A percentile compares a stretch with the other conserved stretches of the same genome.
Evolutionary conservation across 2,329 filamentous ascomycete genomes (phyloP).

Genomic region (Talaromyces albobiverticillius): DNA sequence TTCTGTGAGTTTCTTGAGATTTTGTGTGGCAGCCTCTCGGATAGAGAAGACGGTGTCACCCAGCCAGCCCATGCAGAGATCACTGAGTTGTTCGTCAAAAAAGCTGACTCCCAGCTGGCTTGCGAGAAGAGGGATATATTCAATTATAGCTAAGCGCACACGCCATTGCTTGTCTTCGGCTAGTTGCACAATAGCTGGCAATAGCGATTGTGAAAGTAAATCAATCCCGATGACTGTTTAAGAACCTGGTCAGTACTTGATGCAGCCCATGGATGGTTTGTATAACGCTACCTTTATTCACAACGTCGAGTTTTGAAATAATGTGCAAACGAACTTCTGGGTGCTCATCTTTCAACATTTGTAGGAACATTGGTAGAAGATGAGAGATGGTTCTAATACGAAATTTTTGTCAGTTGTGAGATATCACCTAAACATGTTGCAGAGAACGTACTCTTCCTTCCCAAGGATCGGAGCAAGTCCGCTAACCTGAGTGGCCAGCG

Average conservation of each 20-base stretch:
- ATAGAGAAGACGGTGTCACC: conserved; percentile 99
- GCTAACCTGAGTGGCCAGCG: conserved; percentile 94
- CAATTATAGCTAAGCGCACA: conserved; percentile 94
- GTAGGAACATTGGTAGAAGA: conserved; percentile 95
- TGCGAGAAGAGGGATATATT: conserved; percentile 95
- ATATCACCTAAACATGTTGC: neutral
- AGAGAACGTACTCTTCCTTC: conserved; percentile 79
- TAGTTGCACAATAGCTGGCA: conserved; percentile 94
- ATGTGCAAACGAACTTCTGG: conserved; percentile 97
- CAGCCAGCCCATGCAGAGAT: conserved; percentile 96
- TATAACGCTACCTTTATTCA: conserved; percentile 74
- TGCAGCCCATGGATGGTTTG: neutral
- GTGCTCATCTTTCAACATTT: conserved; percentile 99
- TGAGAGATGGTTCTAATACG: conserved; percentile 80
- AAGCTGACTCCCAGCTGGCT: conserved; percentile 95
- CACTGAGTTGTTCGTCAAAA: conserved; percentile 95
- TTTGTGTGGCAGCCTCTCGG: conserved; percentile 92
- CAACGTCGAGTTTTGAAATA: conserved; percentile 98
- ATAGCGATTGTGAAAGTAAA: conserved; percentile 88
- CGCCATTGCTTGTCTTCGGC: conserved; percentile 99
- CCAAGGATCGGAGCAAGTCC: conserved; percentile 94
- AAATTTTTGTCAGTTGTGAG: conserved; percentile 17
- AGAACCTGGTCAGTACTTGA: conserved; percentile 18
- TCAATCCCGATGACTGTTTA: conserved; percentile 89
- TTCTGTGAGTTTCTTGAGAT: conserved; percentile 96